phyloP scores from a whole-genome alignment of 108 stramenopile species.

The Conticribra weissflogii region DNA sequence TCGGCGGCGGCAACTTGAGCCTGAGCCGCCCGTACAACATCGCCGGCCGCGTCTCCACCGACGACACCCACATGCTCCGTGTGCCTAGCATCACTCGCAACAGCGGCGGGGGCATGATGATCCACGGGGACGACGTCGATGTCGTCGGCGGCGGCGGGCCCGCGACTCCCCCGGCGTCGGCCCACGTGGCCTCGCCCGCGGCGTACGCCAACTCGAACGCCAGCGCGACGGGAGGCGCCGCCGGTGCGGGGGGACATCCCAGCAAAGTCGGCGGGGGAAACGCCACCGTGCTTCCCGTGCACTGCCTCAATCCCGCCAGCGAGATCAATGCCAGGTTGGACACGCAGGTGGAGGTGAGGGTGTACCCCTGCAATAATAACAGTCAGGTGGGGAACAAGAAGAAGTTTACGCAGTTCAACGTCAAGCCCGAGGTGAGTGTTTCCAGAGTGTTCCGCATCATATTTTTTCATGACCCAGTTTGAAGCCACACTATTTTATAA shows the following conservation, averaged over 20 bases:
- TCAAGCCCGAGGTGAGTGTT: constrained; percentile 78
- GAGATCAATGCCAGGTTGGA: constrained; percentile 85
- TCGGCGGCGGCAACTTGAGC: not conserved
- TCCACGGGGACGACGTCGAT: not conserved
- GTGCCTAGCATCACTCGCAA: constrained; percentile 13
- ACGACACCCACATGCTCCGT: constrained; percentile 30
- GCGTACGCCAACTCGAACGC: not conserved
- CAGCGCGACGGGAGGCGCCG: not conserved
- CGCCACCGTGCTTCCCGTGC: not conserved
- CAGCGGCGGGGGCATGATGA: not conserved
- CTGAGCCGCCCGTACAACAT: constrained; percentile 13
- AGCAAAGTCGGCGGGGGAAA: not conserved
- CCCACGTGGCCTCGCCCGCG: not conserved
- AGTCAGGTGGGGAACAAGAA: constrained; percentile 67
- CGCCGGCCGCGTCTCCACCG: constrained; percentile 11
- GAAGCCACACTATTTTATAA: not conserved
- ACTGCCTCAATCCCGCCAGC: constrained; percentile 80
- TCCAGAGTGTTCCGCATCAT: not conserved
- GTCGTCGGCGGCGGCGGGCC: not conserved
- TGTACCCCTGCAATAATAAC: constrained; percentile 89
- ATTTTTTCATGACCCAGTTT: not conserved
- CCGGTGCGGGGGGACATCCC: not conserved
- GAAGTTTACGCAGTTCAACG: constrained; percentile 81
- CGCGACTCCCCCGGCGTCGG: not conserved
- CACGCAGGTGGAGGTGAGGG: constrained; percentile 86